Conservation (phyloP, 2,329 filamentous ascomycete species). For the Penicillium sp. region DNA sequence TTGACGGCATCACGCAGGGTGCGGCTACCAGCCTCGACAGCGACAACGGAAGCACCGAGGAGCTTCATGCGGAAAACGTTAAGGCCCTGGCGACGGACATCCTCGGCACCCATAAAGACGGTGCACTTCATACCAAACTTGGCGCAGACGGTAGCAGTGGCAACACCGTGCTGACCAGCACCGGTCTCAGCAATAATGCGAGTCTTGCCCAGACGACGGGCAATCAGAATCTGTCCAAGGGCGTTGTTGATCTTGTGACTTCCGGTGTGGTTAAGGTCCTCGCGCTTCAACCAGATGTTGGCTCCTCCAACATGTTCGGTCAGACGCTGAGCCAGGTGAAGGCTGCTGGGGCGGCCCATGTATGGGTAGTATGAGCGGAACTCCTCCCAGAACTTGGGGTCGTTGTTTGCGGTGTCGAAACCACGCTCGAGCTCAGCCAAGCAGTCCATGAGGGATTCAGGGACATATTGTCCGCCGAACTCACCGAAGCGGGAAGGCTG, state of each 20-base stretch:
- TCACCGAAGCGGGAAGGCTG: constrained; percentile 89
- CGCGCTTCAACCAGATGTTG: constrained; percentile 96
- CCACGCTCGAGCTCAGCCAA: constrained; percentile 85
- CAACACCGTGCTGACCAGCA: constrained; percentile 95
- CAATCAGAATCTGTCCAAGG: constrained; percentile 86
- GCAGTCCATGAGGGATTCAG: constrained; percentile 97
- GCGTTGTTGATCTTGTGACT: constrained; percentile 99
- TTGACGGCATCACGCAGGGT: constrained; percentile 89
- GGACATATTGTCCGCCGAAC: constrained; percentile 96
- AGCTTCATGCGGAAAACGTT: constrained; percentile 99
- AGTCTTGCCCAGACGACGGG: constrained; percentile 84
- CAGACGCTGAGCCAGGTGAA: constrained; percentile 84
- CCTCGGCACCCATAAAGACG: constrained; percentile 97
- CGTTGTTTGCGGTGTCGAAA: constrained; percentile 83
- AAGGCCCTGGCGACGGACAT: constrained; percentile 90
- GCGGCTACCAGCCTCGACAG: constrained; percentile 85
- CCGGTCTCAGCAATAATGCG: constrained; percentile 98
- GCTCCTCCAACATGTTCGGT: constrained; percentile 89
- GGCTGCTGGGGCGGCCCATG: constrained; percentile 90
- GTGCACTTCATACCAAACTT: constrained; percentile 99
- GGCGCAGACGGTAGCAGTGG: constrained; percentile 94
- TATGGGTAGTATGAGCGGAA: constrained; percentile 94
- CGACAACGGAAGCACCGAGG: constrained; percentile 86
- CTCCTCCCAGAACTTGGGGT: constrained; percentile 94
- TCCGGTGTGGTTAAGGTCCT: constrained; percentile 96